Conservation (phyloP, 2,329 filamentous ascomycete genomes). For the Alternaria ventricosa region DNA sequence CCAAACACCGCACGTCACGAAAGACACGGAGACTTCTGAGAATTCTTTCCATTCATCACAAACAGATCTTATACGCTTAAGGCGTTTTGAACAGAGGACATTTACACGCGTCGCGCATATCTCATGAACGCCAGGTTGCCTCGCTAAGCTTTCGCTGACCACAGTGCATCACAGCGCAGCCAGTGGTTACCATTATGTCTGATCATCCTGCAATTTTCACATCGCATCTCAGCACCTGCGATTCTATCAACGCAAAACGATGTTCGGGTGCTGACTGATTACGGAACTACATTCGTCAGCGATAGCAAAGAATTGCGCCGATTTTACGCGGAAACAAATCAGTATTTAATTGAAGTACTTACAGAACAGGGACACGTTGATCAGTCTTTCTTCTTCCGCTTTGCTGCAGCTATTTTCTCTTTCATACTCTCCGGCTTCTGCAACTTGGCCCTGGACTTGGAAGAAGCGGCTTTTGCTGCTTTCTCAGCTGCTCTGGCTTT, state of each 20-base stretch:
- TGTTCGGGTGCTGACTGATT: background rate
- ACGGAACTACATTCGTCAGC: background rate
- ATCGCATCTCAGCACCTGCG: background rate
- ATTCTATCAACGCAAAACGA: background rate
- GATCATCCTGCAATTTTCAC: background rate
- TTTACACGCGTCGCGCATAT: background rate
- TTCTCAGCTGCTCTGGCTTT: background rate
- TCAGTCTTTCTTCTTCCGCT: background rate
- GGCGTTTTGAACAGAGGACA: background rate
- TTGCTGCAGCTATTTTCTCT: background rate
- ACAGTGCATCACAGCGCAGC: background rate
- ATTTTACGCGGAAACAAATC: background rate
- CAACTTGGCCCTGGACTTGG: background rate
- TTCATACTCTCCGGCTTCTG: background rate
- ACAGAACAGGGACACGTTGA: rapidly evolving
- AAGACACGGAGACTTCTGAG: background rate
- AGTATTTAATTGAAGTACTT: background rate
- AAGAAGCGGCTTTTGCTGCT: background rate
- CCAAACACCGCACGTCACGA: background rate
- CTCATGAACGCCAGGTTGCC: background rate
- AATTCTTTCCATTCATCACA: background rate
- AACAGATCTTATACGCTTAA: background rate
- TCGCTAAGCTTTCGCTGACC: background rate
- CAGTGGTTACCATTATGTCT: background rate
- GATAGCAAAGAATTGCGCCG: background rate